Base-by-base conservation (phyloP, 192 early-diverging fungal genomes). In the Coemansia sp. region DNA sequence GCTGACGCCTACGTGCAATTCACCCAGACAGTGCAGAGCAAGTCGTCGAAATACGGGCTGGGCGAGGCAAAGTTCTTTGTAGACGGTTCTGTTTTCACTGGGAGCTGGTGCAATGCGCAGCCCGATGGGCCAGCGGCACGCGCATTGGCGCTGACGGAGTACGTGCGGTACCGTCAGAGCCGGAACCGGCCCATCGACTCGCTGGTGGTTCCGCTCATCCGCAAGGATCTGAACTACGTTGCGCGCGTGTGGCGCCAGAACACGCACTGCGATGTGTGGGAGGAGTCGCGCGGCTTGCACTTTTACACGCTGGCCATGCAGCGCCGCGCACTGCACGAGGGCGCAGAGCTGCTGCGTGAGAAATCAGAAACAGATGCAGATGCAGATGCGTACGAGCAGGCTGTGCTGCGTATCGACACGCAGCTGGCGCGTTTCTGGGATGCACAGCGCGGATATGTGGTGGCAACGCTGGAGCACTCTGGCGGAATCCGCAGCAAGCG, bases 191-290 rank as follows among this genome's bases (percentile, higher is more conserved):
- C 21, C 51, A 26, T 26, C 7, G 51, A 19, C 7, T 8, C 19
- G 19, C 51, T 54, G 21, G 22, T 22, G 51, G 26, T 43, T 8
- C 51, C 19, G 8, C 51, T 54, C 12, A 54, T 54, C 51, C 19
- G 21, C 19, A 54, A 4, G 8, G 90, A 91, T 60, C 72, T 93
- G 45, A 86, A 92, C 48, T 90, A 88, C 69, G 70, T 90, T n/a
- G 71, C 77, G 1, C 32, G 58, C 6, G 65, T 78, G 36, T 91
- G 86, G 86, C 48, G 13, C 21, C 65, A 83, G 2, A 65, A 67
- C 37, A 63, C 63, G 32, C 80, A 77, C 42, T 83, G 74, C n/a
- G 90, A 95, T 68, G 82, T 93, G 8, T 95, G 93, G 93, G 93
- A 95, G 69, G 93, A 95, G 67, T 68, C 87, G 5, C 63, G 80